Evolutionary conservation across 73 alveolate genomes (phyloP), one percentile per base, ranked within the genome.

Genomic region (Tetrahymena thermophila): DNA sequence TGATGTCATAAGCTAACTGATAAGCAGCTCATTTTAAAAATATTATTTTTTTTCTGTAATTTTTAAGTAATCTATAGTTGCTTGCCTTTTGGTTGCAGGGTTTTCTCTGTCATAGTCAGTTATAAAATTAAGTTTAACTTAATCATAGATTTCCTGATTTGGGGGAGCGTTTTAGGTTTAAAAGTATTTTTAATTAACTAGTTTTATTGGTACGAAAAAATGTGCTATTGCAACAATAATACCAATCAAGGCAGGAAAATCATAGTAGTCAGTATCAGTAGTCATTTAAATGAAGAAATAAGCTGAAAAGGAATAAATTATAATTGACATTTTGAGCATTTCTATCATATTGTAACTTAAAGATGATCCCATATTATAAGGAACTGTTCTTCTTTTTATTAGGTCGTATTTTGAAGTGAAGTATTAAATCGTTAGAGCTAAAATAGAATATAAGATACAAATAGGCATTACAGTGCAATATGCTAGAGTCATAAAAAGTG

Each of bases 81-180:
- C 97, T 58, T 93, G 43, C 15, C 94, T 85, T 35, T 57, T 89
- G 5, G 98, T 96, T 23, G 96, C 97, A 56, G 98, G 98, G 83
- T 97, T 97, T 38, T 93, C 97, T 58, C 97, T 96, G 35, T 94
- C 98, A 58, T 97, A 97, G 85, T 97, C 98, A 14, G 97, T 56
- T 13, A 96, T 84, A 95, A 97, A 97, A 9, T 34, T 50, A 34
- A 42, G 25, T 84, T 43, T 56, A 28, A 56, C 85, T 28, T 97
- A 95, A 16, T 95, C 94, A 50, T 96, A 97, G 1, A 94, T 85
- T 43, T 93, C 43, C 43, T 34, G 37, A 11, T 94, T 94, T 25
- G 50, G 37, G 35, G 93, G 94, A 25, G 43, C 96, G 28, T 43
- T 85, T 23, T 94, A 35, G 43, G 56, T 40, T 4, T 34, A 58